Evolutionary conservation across 164 flowering plant genomes (phyloP).

Genomic region (Malania oleifera): DNA sequence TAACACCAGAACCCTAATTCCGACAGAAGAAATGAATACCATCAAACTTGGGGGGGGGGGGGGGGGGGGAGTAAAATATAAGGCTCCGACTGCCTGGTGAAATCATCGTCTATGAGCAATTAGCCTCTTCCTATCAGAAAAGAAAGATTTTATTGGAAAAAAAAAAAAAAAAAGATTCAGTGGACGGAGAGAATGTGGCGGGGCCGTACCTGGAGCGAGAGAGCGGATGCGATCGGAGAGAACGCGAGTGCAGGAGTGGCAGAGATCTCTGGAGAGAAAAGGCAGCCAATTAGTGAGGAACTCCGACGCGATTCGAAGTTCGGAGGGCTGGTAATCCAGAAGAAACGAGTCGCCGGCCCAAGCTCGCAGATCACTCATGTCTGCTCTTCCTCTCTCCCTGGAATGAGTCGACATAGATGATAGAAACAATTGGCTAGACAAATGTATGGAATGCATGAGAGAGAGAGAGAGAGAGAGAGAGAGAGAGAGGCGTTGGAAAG

Average conservation of each 20-base stretch:
- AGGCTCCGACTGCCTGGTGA: too few relatives aligned
- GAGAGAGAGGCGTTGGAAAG: too few relatives aligned
- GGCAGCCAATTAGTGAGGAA: slow-evolving; percentile 74
- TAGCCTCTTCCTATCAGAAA: background rate
- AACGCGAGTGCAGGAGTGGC: slow-evolving; percentile 38
- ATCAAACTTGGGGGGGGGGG: background rate
- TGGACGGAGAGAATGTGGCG: background rate
- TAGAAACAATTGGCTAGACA: too few relatives aligned
- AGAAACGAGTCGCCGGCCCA: slow-evolving; percentile 44
- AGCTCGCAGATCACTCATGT: slow-evolving; percentile 14
- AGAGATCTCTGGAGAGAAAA: slow-evolving; percentile 63
- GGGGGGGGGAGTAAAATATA: background rate
- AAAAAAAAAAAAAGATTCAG: background rate
- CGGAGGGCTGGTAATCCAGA: slow-evolving; percentile 37
- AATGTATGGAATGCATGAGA: too few relatives aligned
- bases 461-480: too few relatives aligned
- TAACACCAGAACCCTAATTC: slow-evolving; percentile 10
- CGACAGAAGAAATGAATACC: background rate
- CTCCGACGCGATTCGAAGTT: slow-evolving; percentile 65
- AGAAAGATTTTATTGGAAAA: background rate
- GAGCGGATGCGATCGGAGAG: slow-evolving; percentile 55
- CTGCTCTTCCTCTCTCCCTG: too few relatives aligned
- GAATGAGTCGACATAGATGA: too few relatives aligned
- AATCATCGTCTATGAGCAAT: too few relatives aligned
- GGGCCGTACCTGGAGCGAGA: slow-evolving; percentile 44